phyloP scores from a whole-genome alignment of 1,284 basidiomycete genomes.

The Golubevia pallescens region DNA sequence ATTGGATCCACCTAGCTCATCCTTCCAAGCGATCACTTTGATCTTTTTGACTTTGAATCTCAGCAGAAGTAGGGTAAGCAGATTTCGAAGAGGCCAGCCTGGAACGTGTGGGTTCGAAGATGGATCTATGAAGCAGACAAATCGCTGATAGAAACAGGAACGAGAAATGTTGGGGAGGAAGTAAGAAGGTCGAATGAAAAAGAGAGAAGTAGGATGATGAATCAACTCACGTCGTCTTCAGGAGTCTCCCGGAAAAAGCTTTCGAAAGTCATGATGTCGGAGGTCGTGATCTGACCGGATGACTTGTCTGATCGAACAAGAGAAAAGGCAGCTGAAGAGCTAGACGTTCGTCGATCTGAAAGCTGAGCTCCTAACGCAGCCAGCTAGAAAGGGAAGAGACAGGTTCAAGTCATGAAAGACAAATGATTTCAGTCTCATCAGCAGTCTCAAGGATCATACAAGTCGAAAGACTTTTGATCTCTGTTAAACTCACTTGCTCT shows the following conservation, averaged over 20 bases:
- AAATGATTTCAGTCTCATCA: too few species aligned
- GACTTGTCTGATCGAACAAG: slow-evolving; percentile 2
- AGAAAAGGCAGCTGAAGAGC: not conserved
- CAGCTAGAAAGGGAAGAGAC: too few species aligned
- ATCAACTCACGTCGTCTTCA: slow-evolving; percentile 4
- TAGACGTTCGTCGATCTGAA: too few species aligned
- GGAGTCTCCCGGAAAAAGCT: not conserved
- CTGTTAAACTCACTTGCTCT: slow-evolving; percentile 10
- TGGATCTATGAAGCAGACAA: slow-evolving; percentile 77
- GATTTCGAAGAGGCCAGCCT: slow-evolving; percentile 93
- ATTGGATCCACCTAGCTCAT: slow-evolving; percentile 14
- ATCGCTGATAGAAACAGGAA: slow-evolving; percentile 2
- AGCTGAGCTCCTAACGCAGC: too few species aligned
- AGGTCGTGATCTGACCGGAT: not conserved
- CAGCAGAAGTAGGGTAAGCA: slow-evolving; percentile 73
- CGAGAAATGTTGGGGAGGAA: not conserved
- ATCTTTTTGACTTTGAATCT: slow-evolving; percentile 65
- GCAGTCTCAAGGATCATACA: too few species aligned
- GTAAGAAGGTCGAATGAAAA: not conserved
- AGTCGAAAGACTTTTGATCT: too few species aligned
- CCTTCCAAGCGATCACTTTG: slow-evolving; percentile 66
- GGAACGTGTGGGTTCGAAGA: slow-evolving; percentile 79
- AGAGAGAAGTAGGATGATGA: not conserved
- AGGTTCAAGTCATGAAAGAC: too few species aligned
- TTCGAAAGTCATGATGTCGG: not conserved